These are phyloP conservation scores for Coemansia aciculifera DNA, from an alignment of 192 early-diverging fungal species.

Conservation along the genomic window DNA sequence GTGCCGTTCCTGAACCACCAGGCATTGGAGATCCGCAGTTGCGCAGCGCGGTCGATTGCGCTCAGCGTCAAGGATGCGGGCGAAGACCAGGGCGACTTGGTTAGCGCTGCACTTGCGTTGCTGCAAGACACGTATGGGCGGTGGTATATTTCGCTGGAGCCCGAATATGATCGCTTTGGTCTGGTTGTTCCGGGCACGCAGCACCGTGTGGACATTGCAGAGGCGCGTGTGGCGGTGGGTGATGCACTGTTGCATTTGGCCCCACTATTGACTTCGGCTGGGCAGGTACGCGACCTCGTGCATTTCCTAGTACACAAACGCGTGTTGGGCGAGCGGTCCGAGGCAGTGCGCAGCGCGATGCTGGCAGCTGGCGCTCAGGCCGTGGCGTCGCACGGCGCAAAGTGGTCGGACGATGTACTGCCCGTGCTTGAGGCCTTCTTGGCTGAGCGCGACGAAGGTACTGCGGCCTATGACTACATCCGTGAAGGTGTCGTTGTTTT, in stretches of 20 bases:
- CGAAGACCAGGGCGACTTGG: neutral
- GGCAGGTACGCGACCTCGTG: conserved; percentile 60
- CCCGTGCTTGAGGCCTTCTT: conserved; percentile 79
- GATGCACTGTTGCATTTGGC: conserved; percentile 69
- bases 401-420: conserved; percentile 67
- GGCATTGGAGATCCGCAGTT: conserved; percentile 29
- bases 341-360: conserved; percentile 77
- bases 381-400: conserved; percentile 70
- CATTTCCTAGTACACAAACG: conserved; percentile 81
- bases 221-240: conserved; percentile 83
- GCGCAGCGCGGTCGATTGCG: conserved; percentile 30
- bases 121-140: conserved; percentile 30
- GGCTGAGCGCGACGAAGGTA: conserved; percentile 65
- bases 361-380: conserved; percentile 82
- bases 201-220: conserved; percentile 76
- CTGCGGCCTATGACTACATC: conserved; percentile 80
- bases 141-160: conserved; percentile 69
- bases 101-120: conserved; percentile 16
- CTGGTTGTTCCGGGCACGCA: conserved; percentile 84
- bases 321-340: conserved; percentile 82
- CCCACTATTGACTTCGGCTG: conserved; percentile 56
- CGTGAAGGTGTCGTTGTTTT: conserved; percentile 91
- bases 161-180: conserved; percentile 89
- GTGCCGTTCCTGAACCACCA: conserved; percentile 28
- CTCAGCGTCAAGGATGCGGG: conserved; percentile 7